Evolutionary conservation across 2,329 filamentous ascomycete species (phyloP).

Genomic region (Seiridium unicorne): DNA sequence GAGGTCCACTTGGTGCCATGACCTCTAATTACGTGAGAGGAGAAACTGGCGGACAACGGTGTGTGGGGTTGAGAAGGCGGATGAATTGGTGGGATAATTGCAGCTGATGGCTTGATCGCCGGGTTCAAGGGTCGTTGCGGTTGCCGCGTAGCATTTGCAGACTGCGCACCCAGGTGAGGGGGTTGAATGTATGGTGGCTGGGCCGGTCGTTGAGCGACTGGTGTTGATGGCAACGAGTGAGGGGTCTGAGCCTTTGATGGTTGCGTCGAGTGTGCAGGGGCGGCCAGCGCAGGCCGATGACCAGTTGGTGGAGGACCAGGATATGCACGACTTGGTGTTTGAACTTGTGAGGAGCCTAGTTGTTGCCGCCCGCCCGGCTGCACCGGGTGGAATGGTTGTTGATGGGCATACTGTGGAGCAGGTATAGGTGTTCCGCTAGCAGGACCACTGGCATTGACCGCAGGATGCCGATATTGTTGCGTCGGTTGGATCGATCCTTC

Average conservation of each 20-base stretch:
- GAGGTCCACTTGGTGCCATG: conserved; percentile 59
- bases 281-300: conserved; percentile 5
- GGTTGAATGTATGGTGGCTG: conserved; percentile 8
- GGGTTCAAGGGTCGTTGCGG: conserved; percentile 18
- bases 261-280: not conserved
- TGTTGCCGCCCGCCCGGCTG: conserved; percentile 16
- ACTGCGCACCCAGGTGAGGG: conserved; percentile 21
- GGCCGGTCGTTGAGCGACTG: conserved; percentile 2
- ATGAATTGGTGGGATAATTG: conserved; percentile 16
- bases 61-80: conserved; percentile 20
- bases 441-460: conserved; percentile 10
- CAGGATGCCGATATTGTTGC: conserved; percentile 17
- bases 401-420: conserved; percentile 15
- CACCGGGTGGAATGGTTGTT: conserved; percentile 12
- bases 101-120: conserved; percentile 18
- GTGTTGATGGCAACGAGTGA: conserved; percentile 5
- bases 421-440: conserved; percentile 13
- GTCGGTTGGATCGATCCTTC: conserved; percentile 25
- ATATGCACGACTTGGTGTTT: conserved; percentile 1
- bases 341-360: not conserved
- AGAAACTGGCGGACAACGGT: conserved; percentile 15
- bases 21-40: conserved; percentile 29
- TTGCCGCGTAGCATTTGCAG: conserved; percentile 10
- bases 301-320: not conserved
- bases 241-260: conserved; percentile 10